These are phyloP conservation scores for Hammondia hammondi DNA, from an alignment of 169 alveolate genomes.

Conservation along the genomic window DNA sequence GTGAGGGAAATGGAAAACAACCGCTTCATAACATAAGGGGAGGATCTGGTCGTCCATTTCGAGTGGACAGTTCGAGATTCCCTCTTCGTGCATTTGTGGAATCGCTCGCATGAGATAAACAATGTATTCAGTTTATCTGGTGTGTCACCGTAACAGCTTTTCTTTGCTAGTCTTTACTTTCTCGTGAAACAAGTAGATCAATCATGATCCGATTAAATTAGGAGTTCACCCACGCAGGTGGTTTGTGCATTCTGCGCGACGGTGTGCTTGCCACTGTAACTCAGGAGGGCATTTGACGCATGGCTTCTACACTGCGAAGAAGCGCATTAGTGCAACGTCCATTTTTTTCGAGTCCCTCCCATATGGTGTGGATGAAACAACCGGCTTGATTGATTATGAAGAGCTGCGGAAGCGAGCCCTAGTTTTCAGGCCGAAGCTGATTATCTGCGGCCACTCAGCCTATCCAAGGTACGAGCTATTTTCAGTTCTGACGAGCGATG, in stretches of 20 bases:
- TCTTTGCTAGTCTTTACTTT: too few species aligned
- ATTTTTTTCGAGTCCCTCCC: slow-evolving; percentile 93
- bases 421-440: slow-evolving; percentile 80
- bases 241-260: neutral
- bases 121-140: too few species aligned
- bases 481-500: too few species aligned
- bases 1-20: too few species aligned
- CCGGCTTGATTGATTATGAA: slow-evolving; percentile 94
- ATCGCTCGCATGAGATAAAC: too few species aligned
- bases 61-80: too few species aligned
- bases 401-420: slow-evolving; percentile 88
- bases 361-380: slow-evolving; percentile 88
- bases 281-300: slow-evolving; percentile 84
- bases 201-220: too few species aligned
- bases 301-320: slow-evolving; percentile 89
- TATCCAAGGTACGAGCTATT: slow-evolving; percentile 65
- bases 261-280: neutral
- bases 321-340: slow-evolving; percentile 94
- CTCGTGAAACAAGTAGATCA: too few species aligned
- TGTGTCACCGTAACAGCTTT: too few species aligned
- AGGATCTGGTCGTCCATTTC: too few species aligned
- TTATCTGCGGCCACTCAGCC: slow-evolving; percentile 86
- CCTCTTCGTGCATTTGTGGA: too few species aligned
- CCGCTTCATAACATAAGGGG: too few species aligned
- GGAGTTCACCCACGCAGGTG: neutral